A percentile compares a stretch with the other conserved stretches of the same genome.
Evolutionary conservation across 228 moss, liverwort and hornwort genomes (phyloP).

Genomic region (Sphagnum fallax): DNA sequence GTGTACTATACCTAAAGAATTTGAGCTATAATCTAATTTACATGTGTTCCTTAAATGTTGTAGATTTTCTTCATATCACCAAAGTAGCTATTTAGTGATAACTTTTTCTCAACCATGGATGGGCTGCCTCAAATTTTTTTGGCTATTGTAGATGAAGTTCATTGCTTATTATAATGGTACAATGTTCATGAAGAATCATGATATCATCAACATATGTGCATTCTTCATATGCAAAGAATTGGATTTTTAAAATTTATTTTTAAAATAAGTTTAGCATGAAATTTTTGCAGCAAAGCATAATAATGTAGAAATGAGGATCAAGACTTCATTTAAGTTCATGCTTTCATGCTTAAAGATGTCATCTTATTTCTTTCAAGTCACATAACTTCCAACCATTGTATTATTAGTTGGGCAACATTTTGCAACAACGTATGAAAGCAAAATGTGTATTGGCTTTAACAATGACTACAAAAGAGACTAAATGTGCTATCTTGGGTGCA

Average conservation of each 20-base stretch:
- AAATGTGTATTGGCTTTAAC: constrained; percentile 79
- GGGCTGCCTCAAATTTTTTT: constrained; percentile 62
- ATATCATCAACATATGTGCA: too few species aligned
- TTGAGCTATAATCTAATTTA: too few species aligned
- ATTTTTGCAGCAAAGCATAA: too few species aligned
- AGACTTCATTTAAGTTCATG: too few species aligned
- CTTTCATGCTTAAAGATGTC: too few species aligned
- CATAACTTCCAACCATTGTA: constrained; percentile 97
- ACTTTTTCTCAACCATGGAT: constrained; percentile 56
- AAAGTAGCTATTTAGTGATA: constrained; percentile 77
- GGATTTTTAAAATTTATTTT: too few species aligned
- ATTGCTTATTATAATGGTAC: constrained; percentile 98
- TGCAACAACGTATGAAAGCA: constrained; percentile 67
- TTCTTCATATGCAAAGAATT: too few species aligned
- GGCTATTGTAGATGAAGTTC: constrained; percentile 93
- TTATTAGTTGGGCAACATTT: constrained; percentile 68
- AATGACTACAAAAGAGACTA: constrained; percentile 78
- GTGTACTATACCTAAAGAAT: too few species aligned
- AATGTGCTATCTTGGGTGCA: constrained; percentile 59
- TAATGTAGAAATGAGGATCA: too few species aligned
- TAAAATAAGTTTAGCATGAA: too few species aligned
- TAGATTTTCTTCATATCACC: constrained; percentile 92
- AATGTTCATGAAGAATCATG: too few species aligned
- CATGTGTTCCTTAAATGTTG: not conserved
- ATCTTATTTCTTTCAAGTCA: constrained; percentile 55